Evolutionary conservation across 2,329 filamentous ascomycete genomes (phyloP).

Genomic region (Macroventuria anomochaeta): DNA sequence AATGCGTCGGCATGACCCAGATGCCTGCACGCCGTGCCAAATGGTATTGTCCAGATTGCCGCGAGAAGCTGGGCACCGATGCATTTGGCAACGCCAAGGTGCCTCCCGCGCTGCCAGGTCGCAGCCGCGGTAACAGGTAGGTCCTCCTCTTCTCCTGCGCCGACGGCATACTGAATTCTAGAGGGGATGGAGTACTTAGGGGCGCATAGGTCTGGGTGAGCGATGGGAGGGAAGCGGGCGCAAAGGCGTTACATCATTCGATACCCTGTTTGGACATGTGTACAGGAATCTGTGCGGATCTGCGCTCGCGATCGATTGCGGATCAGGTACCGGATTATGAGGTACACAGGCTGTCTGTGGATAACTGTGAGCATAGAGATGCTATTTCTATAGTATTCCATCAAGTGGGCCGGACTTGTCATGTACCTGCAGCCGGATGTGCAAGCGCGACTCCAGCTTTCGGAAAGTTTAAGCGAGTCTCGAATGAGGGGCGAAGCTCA

Average conservation of each 20-base stretch:
- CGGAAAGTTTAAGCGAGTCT: constrained; percentile 23
- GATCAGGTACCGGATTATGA: too few relatives aligned
- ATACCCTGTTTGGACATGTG: constrained; percentile 7
- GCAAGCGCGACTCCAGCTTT: constrained; percentile 9
- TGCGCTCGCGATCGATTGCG: neutral
- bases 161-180: constrained; percentile 38
- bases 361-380: neutral
- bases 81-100: constrained; percentile 44
- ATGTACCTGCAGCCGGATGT: constrained; percentile 18
- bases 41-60: constrained; percentile 84
- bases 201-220: neutral
- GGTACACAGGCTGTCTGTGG: too few relatives aligned
- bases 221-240: neutral
- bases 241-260: constrained; percentile 11
- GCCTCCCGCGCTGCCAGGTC: constrained; percentile 42
- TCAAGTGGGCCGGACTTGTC: neutral
- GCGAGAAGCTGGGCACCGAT: constrained; percentile 35
- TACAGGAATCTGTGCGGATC: neutral
- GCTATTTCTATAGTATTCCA: neutral
- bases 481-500: constrained; percentile 16
- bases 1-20: constrained; percentile 71
- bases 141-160: constrained; percentile 27
- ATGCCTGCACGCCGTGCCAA: constrained; percentile 76
- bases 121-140: constrained; percentile 43
- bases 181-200: constrained; percentile 47